A percentile compares a stretch with the other conserved stretches of the same genome.
Evolutionary conservation across 345 rosid species (phyloP).

Genomic region (Cardamine occulta): DNA sequence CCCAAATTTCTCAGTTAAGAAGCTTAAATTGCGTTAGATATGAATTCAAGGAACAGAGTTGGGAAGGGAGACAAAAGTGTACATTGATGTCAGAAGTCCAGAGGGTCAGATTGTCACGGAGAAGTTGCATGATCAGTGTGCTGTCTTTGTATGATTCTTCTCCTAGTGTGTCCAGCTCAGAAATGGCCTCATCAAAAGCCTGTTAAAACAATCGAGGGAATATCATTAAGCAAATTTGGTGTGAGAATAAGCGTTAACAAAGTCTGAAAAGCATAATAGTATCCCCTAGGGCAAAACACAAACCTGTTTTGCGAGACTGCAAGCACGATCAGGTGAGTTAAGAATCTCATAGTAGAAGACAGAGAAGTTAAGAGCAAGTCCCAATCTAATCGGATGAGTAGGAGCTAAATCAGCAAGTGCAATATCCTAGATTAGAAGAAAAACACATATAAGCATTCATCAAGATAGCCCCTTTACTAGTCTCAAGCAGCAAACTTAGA

Average conservation of each 20-base stretch:
- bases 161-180: slow-evolving; percentile 94
- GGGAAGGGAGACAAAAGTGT: slow-evolving; percentile 9
- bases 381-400: slow-evolving; percentile 98
- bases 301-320: slow-evolving; percentile 97
- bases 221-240: neutral
- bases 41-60: neutral
- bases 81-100: slow-evolving; percentile 98
- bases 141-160: slow-evolving; percentile 99
- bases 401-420: slow-evolving; percentile 90
- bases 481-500: neutral
- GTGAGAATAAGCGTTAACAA: neutral
- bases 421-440: slow-evolving; percentile 65
- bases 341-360: slow-evolving; percentile 98
- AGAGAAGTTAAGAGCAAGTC: slow-evolving; percentile 98
- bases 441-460: neutral
- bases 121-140: slow-evolving; percentile 97
- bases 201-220: slow-evolving; percentile 32
- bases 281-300: neutral
- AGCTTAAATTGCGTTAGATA: neutral
- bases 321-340: slow-evolving; percentile 97
- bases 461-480: slow-evolving; percentile 8
- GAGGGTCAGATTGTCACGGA: slow-evolving; percentile 92
- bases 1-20: neutral
- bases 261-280: neutral
- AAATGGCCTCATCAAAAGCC: slow-evolving; percentile 99